Evolutionary conservation across 768 basidiomycete genomes (phyloP).

Genomic region (Suillus brevipes): DNA sequence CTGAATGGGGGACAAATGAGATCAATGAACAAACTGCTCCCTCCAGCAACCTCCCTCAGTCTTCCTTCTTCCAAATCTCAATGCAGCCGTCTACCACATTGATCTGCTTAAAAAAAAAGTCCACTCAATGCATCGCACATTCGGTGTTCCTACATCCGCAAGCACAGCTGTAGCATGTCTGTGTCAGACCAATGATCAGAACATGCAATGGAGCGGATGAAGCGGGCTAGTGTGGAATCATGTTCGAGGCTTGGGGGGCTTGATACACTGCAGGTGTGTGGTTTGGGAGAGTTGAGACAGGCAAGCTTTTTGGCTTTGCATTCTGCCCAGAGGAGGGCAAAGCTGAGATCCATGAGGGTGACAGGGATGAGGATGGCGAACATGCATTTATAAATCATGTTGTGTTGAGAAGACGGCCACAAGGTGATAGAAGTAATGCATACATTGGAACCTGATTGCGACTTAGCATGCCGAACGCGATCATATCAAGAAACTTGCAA

Average conservation of each 20-base stretch:
- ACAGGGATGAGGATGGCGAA: conserved; percentile 57
- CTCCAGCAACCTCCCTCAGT: conserved; percentile 69
- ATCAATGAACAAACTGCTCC: conserved; percentile 49
- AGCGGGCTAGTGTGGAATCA: conserved; percentile 6
- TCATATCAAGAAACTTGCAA: conserved; percentile 14
- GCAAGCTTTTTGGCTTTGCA: conserved; percentile 43
- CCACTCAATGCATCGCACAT: conserved; percentile 77
- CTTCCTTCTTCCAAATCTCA: conserved; percentile 85
- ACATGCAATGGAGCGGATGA: conserved; percentile 23
- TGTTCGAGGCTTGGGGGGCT: neutral
- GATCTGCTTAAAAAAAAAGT: conserved; percentile 66
- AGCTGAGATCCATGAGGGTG: conserved; percentile 50
- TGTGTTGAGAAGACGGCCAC: conserved; percentile 6
- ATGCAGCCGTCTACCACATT: conserved; percentile 80
- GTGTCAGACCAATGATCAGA: no score
- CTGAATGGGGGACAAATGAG: conserved; percentile 12
- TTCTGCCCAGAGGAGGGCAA: conserved; percentile 57
- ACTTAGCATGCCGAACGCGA: neutral
- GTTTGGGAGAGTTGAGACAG: conserved; percentile 18
- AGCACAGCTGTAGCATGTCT: conserved; percentile 88
- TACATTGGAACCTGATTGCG: no score
- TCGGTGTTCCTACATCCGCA: conserved; percentile 89
- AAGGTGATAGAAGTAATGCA: no score
- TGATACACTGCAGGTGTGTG: neutral
- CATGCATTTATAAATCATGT: conserved; percentile 62